Percentiles rank a stretch among this genome's conserved stretches.
Evolutionary conservation across 2,329 filamentous ascomycete genomes (phyloP).

Genomic region (Ceratocystis papillata): DNA sequence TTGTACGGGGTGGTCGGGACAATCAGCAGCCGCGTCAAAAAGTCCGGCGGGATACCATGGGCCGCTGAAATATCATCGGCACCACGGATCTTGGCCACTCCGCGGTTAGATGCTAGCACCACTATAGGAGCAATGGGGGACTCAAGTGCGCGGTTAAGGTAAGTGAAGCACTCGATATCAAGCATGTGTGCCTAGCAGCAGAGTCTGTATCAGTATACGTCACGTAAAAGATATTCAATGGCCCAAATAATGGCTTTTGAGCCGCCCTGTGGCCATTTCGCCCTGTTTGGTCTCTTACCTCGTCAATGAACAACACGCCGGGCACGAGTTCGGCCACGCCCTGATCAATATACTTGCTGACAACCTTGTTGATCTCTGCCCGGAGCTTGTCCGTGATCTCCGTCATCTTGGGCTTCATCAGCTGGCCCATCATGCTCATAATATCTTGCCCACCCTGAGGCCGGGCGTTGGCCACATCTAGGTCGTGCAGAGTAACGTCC

Average conservation of each 20-base stretch:
- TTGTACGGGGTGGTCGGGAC: constrained; percentile 87
- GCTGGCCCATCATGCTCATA: constrained; percentile 99
- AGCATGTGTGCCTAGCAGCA: constrained; percentile 77
- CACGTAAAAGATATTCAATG: neutral
- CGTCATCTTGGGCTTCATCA: constrained; percentile 99
- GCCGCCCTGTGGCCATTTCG: neutral
- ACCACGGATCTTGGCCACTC: constrained; percentile 84
- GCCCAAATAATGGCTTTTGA: neutral
- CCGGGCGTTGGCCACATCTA: constrained; percentile 89
- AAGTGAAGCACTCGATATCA: constrained; percentile 97
- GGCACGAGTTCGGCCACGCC: constrained; percentile 96
- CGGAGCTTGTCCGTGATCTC: constrained; percentile 98
- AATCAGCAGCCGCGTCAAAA: constrained; percentile 87
- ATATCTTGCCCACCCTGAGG: constrained; percentile 97
- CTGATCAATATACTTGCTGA: constrained; percentile 97
- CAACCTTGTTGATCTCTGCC: constrained; percentile 96
- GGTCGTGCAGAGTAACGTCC: constrained; percentile 91
- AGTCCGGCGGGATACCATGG: constrained; percentile 88
- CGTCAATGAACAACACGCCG: constrained; percentile 95
- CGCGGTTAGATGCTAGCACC: constrained; percentile 92
- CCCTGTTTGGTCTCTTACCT: constrained; percentile 46
- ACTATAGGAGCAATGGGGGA: constrained; percentile 91
- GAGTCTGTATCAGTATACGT: neutral
- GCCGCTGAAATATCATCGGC: constrained; percentile 72
- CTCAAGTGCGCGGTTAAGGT: constrained; percentile 95